phyloP scores from a whole-genome alignment of 1,284 basidiomycete genomes.

The Amylostereum areolatum region DNA sequence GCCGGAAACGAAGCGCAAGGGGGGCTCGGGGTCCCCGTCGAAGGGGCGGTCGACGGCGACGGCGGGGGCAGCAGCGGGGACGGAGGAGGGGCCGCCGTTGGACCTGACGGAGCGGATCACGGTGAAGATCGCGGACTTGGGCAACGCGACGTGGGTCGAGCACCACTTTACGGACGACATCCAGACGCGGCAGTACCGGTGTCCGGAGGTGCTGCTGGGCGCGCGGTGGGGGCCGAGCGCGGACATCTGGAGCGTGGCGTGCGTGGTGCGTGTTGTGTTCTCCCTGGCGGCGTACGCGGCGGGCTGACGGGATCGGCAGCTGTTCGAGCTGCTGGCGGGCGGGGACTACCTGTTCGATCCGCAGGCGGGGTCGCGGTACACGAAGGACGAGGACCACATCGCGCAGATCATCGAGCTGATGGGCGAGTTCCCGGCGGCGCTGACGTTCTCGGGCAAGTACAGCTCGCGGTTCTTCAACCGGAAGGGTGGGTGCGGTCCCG shows the following conservation, averaged over 20 bases:
- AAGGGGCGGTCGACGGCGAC: too few species aligned
- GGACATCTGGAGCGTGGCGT: conserved; percentile 95
- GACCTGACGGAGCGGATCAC: conserved; percentile 78
- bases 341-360: conserved; percentile 91
- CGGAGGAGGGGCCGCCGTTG: conserved; percentile 12
- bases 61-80: conserved; percentile 25
- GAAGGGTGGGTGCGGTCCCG: conserved; percentile 63
- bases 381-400: conserved; percentile 98
- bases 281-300: not conserved
- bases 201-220: conserved; percentile 95
- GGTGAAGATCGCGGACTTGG: conserved; percentile 98
- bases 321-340: conserved; percentile 87
- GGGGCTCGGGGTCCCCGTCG: conserved; percentile 11
- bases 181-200: conserved; percentile 95
- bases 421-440: conserved; percentile 80
- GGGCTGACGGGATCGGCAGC: conserved; percentile 33
- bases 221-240: conserved; percentile 92
- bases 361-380: conserved; percentile 69
- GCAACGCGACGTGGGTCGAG: conserved; percentile 87
- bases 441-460: conserved; percentile 93
- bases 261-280: conserved; percentile 59
- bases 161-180: conserved; percentile 96
- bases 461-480: conserved; percentile 94
- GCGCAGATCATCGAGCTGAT: conserved; percentile 97
- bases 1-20: not conserved